phyloP scores from a whole-genome alignment of 257 asterid genomes.

The Cinchona pubescens region DNA sequence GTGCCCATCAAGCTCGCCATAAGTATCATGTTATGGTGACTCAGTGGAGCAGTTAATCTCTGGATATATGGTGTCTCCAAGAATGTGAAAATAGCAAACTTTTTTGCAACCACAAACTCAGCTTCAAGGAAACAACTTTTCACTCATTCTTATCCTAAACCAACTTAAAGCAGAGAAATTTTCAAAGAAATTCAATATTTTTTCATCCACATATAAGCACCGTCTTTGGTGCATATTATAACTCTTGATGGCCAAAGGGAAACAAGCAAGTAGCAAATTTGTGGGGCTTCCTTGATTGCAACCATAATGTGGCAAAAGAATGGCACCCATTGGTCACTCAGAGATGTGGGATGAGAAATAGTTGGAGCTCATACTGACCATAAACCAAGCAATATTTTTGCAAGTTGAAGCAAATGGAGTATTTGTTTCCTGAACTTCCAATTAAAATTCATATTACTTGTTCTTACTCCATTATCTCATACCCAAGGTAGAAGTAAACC shows the following conservation, averaged over 20 bases:
- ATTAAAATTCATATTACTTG: background rate
- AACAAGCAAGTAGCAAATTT: conserved; percentile 9
- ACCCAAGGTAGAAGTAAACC: background rate
- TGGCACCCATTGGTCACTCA: conserved; percentile 43
- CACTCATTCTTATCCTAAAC: conserved; percentile 12
- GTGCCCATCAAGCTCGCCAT: background rate
- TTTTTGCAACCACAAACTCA: conserved; percentile 6
- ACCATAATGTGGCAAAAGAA: conserved; percentile 30
- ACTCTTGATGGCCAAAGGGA: conserved; percentile 26
- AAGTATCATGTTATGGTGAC: background rate
- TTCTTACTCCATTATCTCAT: background rate
- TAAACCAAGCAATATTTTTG: background rate
- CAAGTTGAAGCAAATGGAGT: background rate
- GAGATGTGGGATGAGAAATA: conserved; percentile 20
- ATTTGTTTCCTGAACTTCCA: background rate
- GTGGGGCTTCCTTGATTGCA: conserved; percentile 29
- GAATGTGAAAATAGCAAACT: background rate
- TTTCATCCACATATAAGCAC: conserved; percentile 36
- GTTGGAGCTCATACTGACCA: background rate
- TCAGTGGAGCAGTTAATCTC: background rate
- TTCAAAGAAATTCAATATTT: conserved; percentile 3
- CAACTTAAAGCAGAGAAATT: conserved; percentile 6
- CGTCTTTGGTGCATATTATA: conserved; percentile 22
- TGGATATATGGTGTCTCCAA: background rate
- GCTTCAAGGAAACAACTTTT: background rate